These are phyloP conservation scores for Craterostigma plantagineum DNA, from an alignment of 257 asterid genomes.

Conservation along the genomic window DNA sequence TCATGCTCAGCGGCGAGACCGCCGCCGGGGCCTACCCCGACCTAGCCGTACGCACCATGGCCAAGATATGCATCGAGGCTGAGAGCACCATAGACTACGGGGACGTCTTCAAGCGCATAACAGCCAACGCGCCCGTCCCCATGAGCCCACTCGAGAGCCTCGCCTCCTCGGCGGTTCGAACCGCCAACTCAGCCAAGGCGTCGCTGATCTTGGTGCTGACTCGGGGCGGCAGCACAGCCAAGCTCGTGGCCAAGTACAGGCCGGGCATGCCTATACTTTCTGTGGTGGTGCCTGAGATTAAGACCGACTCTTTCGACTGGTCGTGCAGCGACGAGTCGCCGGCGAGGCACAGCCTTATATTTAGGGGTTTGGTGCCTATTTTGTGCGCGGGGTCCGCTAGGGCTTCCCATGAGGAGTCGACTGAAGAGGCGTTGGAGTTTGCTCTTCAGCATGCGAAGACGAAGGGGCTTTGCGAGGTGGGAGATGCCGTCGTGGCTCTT, in stretches of 20 bases:
- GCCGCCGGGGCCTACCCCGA: slow-evolving; percentile 96
- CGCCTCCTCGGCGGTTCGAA: slow-evolving; percentile 70
- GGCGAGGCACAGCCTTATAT: slow-evolving; percentile 70
- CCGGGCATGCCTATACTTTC: slow-evolving; percentile 74
- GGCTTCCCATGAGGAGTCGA: slow-evolving; percentile 80
- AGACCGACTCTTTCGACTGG: slow-evolving; percentile 73
- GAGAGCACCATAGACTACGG: slow-evolving; percentile 61
- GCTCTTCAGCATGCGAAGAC: slow-evolving; percentile 66
- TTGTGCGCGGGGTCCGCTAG: slow-evolving; percentile 71
- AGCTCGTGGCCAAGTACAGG: slow-evolving; percentile 72
- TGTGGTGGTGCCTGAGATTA: slow-evolving; percentile 73
- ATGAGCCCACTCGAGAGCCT: slow-evolving; percentile 79
- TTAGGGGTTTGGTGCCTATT: slow-evolving; percentile 64
- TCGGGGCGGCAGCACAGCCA: slow-evolving; percentile 76
- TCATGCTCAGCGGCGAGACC: slow-evolving; percentile 88
- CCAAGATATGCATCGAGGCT: slow-evolving; percentile 71
- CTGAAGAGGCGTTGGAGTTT: slow-evolving; percentile 71
- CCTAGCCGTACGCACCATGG: slow-evolving; percentile 76
- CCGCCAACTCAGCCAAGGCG: slow-evolving; percentile 66
- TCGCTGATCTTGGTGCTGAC: slow-evolving; percentile 59
- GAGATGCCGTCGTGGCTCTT: slow-evolving; percentile 68
- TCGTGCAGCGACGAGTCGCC: slow-evolving; percentile 77
- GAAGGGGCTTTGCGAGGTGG: slow-evolving; percentile 56
- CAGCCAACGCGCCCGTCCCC: slow-evolving; percentile 66
- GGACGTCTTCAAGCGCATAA: slow-evolving; percentile 57